These are phyloP conservation scores for Moringa oleifera DNA, from an alignment of 345 rosid species.

Conservation along the genomic window DNA sequence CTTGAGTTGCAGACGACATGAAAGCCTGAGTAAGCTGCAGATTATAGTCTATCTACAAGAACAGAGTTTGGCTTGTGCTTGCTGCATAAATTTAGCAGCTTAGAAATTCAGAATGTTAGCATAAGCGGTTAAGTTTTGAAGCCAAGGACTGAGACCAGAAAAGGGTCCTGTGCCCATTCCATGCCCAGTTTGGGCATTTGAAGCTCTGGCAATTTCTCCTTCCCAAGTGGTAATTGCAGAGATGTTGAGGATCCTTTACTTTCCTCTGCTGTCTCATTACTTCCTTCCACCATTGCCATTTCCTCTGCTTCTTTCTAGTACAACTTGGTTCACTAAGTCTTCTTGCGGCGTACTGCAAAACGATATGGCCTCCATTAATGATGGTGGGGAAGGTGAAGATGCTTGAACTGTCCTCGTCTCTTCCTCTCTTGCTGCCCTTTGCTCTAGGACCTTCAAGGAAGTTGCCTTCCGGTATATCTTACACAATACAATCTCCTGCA, in stretches of 20 bases:
- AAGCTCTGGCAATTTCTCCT: slow-evolving; percentile 49
- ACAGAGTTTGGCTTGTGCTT: not conserved
- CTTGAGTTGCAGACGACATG: too few species aligned
- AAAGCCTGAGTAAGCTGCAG: too few species aligned
- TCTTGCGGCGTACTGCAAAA: slow-evolving; percentile 35
- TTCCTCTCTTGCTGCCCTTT: slow-evolving; percentile 72
- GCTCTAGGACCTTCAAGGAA: slow-evolving; percentile 77
- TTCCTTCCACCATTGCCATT: slow-evolving; percentile 3
- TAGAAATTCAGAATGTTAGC: slow-evolving; percentile 54
- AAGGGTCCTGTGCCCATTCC: slow-evolving; percentile 71
- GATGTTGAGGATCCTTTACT: slow-evolving; percentile 23
- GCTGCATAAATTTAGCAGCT: not conserved
- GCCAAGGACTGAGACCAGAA: slow-evolving; percentile 80
- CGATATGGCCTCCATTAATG: slow-evolving; percentile 35
- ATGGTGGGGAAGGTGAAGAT: slow-evolving; percentile 40
- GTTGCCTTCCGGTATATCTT: slow-evolving; percentile 95
- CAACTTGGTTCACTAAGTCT: slow-evolving; percentile 24
- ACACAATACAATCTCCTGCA: slow-evolving; percentile 84
- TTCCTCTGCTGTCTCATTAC: slow-evolving; percentile 10
- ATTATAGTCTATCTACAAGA: not conserved
- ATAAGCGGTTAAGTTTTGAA: slow-evolving; percentile 50
- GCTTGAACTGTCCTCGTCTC: slow-evolving; percentile 27
- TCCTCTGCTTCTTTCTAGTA: slow-evolving; percentile 38
- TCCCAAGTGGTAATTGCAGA: slow-evolving; percentile 42
- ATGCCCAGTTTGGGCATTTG: slow-evolving; percentile 50